These are phyloP conservation scores for Penicillium glabrum DNA, from an alignment of 2,329 filamentous ascomycete genomes.

Conservation along the genomic window DNA sequence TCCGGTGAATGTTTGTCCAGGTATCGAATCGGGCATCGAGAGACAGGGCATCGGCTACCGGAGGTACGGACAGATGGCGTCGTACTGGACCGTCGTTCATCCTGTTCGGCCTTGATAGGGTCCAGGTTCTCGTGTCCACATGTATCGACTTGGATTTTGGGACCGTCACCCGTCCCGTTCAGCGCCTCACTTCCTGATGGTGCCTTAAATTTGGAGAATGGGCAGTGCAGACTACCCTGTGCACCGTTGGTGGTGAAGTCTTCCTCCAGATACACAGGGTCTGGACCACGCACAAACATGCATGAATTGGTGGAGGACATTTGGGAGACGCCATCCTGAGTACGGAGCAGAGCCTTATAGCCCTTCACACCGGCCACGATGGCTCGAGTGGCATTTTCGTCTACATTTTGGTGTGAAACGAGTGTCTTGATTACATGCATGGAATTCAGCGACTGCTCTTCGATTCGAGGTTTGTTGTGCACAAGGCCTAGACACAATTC, in stretches of 20 bases:
- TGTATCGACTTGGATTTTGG: conserved; percentile 43
- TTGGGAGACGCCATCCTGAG: conserved; percentile 27
- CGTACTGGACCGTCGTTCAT: conserved; percentile 46
- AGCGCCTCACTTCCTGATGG: conserved; percentile 29
- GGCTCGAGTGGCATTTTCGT: conserved; percentile 51
- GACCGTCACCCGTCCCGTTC: conserved; percentile 40
- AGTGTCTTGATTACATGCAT: conserved; percentile 58
- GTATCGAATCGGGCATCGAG: conserved; percentile 89
- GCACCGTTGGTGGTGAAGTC: conserved; percentile 88
- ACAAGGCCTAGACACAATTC: conserved; percentile 29
- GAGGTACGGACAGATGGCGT: conserved; percentile 43
- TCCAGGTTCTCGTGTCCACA: conserved; percentile 59
- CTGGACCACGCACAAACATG: conserved; percentile 48
- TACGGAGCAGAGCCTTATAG: conserved; percentile 38
- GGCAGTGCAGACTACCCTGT: conserved; percentile 76
- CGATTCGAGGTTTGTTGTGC: conserved; percentile 34
- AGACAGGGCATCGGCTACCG: conserved; percentile 62
- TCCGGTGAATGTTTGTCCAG: conserved; percentile 89
- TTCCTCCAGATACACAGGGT: conserved; percentile 71
- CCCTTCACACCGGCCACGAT: conserved; percentile 42
- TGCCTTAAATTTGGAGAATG: conserved; percentile 62
- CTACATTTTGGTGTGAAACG: conserved; percentile 65
- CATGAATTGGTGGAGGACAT: conserved; percentile 39
- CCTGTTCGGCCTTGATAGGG: conserved; percentile 51
- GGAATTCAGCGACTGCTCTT: conserved; percentile 62